phyloP scores from a whole-genome alignment of 352 stramenopile genomes.

The Globisporangium canariense region DNA sequence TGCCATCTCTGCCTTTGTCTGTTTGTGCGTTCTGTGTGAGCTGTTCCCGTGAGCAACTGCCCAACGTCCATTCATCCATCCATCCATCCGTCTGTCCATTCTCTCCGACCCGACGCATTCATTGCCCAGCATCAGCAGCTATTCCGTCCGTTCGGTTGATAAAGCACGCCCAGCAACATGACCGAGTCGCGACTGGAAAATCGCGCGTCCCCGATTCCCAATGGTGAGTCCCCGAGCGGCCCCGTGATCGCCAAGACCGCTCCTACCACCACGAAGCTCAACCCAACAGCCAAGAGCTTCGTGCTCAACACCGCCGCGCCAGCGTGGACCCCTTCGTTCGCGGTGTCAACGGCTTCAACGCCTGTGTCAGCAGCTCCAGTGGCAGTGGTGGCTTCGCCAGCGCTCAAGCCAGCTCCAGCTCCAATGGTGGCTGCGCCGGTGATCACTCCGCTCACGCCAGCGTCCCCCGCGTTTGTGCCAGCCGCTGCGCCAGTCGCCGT shows the following conservation, averaged over 20 bases:
- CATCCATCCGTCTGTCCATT: neutral
- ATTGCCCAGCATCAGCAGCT: conserved; percentile 7
- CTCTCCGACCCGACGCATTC: neutral
- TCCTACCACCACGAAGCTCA: conserved; percentile 39
- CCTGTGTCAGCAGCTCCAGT: conserved; percentile 1
- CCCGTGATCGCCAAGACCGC: conserved; percentile 13
- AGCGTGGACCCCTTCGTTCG: conserved; percentile 38
- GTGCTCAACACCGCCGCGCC: conserved; percentile 58
- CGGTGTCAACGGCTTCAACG: conserved; percentile 1
- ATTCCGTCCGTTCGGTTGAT: conserved; percentile 16
- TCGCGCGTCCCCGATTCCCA: conserved; percentile 14
- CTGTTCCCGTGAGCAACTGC: neutral
- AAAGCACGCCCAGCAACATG: conserved; percentile 9
- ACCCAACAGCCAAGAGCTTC: conserved; percentile 58
- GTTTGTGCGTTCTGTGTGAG: neutral
- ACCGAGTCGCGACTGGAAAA: conserved; percentile 22
- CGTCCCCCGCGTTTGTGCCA: conserved; percentile 37
- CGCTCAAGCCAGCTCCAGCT: conserved; percentile 29
- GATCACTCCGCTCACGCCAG: conserved; percentile 8
- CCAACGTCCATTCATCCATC: neutral
- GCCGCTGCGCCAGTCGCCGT: conserved; percentile 8
- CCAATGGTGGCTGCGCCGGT: conserved; percentile 4
- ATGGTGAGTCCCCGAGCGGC: conserved; percentile 11
- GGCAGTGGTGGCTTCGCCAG: conserved; percentile 15
- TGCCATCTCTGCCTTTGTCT: neutral